phyloP scores from a whole-genome alignment of 2,329 filamentous ascomycete genomes.

The Epichloe festucae region DNA sequence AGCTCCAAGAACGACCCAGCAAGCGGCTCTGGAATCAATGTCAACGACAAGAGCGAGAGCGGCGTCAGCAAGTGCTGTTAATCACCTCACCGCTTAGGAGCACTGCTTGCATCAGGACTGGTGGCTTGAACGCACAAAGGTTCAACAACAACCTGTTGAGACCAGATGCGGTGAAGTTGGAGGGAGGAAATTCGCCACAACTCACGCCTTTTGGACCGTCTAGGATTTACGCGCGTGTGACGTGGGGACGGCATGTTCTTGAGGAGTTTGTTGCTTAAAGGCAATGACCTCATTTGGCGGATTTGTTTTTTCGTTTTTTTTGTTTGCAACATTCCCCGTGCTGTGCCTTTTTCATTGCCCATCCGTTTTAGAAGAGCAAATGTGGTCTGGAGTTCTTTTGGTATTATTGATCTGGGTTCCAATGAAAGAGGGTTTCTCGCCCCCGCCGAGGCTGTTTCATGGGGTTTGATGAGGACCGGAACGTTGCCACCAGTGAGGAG shows the following conservation, averaged over 20 bases:
- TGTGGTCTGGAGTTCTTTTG: conserved; percentile 33
- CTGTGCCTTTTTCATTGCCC: conserved; percentile 10
- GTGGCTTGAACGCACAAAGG: background rate
- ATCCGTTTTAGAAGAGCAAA: conserved; percentile 23
- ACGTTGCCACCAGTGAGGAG: conserved; percentile 2
- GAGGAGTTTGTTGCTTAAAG: background rate
- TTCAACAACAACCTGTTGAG: background rate
- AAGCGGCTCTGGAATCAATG: conserved; percentile 49
- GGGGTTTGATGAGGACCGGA: background rate
- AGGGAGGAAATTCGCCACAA: background rate
- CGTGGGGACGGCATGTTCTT: background rate
- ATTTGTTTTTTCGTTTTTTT: conserved; percentile 3
- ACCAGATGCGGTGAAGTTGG: background rate
- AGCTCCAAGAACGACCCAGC: conserved; percentile 65
- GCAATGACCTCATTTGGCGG: conserved; percentile 1
- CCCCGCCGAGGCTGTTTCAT: conserved; percentile 12
- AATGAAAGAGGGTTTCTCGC: conserved; percentile 3
- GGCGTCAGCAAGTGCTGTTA: conserved; percentile 50
- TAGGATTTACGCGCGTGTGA: background rate
- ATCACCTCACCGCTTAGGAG: background rate
- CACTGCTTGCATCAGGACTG: background rate
- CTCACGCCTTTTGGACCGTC: background rate
- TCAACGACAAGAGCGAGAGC: conserved; percentile 47
- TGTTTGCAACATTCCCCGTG: conserved; percentile 10
- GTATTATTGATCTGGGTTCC: conserved; percentile 4